A percentile compares a stretch with the other conserved stretches of the same genome.
These are phyloP conservation scores for Aristolochia contorta DNA, from an alignment of 164 flowering plant species.

Conservation along the genomic window DNA sequence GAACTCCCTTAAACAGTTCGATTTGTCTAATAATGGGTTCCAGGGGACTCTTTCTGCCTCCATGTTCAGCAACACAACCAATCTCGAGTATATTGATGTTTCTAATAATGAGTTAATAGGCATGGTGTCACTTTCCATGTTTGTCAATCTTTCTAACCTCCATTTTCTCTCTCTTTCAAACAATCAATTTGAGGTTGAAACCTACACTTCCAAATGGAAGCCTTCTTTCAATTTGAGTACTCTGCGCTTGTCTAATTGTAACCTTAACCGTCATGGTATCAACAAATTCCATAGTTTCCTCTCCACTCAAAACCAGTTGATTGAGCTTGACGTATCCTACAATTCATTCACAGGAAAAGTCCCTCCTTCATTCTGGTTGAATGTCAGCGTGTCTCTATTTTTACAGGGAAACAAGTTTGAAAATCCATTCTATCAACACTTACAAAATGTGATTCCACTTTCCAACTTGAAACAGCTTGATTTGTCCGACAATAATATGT, in stretches of 20 bases:
- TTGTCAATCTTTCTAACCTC: constrained; percentile 4
- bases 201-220: background rate
- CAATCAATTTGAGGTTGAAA: background rate
- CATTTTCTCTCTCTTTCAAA: background rate
- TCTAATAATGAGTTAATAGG: background rate
- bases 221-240: background rate
- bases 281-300: background rate
- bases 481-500: constrained; percentile 2
- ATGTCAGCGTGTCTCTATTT: background rate
- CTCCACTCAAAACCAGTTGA: background rate
- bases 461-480: background rate
- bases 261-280: background rate
- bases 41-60: background rate
- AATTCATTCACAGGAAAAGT: background rate
- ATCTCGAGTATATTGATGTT: background rate
- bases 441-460: background rate
- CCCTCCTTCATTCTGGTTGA: background rate
- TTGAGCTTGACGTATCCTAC: background rate
- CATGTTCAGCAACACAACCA: background rate
- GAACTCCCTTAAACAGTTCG: background rate
- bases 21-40: background rate
- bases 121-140: background rate
- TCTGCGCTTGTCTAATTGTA: background rate
- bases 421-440: constrained; percentile 1
- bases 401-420: background rate